phyloP scores from a whole-genome alignment of 2,329 filamentous ascomycete species.

The Sporothrix euskadiensis region DNA sequence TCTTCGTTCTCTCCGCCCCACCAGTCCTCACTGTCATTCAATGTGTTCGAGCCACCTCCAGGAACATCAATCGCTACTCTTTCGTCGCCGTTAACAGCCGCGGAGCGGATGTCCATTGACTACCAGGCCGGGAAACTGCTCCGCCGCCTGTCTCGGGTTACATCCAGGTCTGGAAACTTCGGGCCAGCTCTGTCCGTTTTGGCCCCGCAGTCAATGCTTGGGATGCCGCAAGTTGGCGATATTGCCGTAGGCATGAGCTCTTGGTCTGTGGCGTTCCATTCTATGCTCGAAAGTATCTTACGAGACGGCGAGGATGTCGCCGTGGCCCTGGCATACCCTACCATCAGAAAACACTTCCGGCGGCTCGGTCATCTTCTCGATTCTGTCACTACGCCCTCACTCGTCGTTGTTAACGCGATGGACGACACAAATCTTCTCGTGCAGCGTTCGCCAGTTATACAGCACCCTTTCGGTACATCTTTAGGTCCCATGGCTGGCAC shows the following conservation, averaged over 20 bases:
- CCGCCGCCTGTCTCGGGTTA: slow-evolving; percentile 46
- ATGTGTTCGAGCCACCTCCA: slow-evolving; percentile 44
- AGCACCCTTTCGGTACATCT: neutral
- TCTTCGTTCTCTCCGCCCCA: neutral
- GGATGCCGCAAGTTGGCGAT: neutral
- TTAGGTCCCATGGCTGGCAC: neutral
- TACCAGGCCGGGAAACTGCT: slow-evolving; percentile 52
- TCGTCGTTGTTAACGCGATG: slow-evolving; percentile 57
- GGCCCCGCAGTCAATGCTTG: slow-evolving; percentile 12
- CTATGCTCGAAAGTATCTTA: slow-evolving; percentile 56
- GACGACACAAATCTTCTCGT: slow-evolving; percentile 55
- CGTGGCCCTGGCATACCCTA: slow-evolving; percentile 58
- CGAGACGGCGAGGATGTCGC: slow-evolving; percentile 62
- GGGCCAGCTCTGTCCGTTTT: slow-evolving; percentile 48
- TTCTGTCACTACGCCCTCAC: slow-evolving; percentile 51
- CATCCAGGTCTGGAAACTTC: slow-evolving; percentile 52
- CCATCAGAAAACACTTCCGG: slow-evolving; percentile 54
- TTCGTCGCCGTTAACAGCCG: slow-evolving; percentile 38
- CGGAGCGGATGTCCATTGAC: slow-evolving; percentile 45
- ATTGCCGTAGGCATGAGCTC: slow-evolving; percentile 36
- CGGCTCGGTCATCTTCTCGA: slow-evolving; percentile 54
- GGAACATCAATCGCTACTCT: slow-evolving; percentile 46
- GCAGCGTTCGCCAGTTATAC: neutral
- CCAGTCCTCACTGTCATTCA: slow-evolving; percentile 39
- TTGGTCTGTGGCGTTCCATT: slow-evolving; percentile 60